Evolutionary conservation across 169 alveolate genomes (phyloP).

Genomic region (Cytauxzoon felis): DNA sequence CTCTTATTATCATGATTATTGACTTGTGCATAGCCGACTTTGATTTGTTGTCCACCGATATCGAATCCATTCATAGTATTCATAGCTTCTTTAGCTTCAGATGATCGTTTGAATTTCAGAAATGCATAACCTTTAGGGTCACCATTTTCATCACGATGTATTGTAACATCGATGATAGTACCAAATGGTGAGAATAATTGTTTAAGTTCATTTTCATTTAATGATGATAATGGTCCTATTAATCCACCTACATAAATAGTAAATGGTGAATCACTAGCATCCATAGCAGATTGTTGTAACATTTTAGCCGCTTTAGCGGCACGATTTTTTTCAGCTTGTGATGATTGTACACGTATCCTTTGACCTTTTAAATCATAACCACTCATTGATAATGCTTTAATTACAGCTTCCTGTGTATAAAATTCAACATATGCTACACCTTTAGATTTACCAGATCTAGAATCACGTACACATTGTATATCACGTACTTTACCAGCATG

Average conservation of each 20-base stretch:
- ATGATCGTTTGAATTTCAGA: slow-evolving; percentile 83
- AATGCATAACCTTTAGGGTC: slow-evolving; percentile 91
- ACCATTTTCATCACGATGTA: slow-evolving; percentile 84
- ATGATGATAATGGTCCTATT: slow-evolving; percentile 80
- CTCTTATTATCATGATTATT: slow-evolving; percentile 17
- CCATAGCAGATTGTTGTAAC: slow-evolving; percentile 72
- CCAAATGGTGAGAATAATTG: slow-evolving; percentile 93
- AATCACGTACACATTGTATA: slow-evolving; percentile 92
- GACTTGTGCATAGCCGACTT: slow-evolving; percentile 70
- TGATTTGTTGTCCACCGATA: slow-evolving; percentile 86
- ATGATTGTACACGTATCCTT: slow-evolving; percentile 89
- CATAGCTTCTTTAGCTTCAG: slow-evolving; percentile 94
- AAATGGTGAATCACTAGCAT: slow-evolving; percentile 85
- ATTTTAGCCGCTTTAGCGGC: slow-evolving; percentile 93
- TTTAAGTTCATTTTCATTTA: slow-evolving; percentile 85
- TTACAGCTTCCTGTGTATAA: slow-evolving; percentile 91
- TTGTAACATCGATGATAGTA: slow-evolving; percentile 86
- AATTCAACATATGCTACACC: slow-evolving; percentile 98
- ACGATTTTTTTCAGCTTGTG: slow-evolving; percentile 98
- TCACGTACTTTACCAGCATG: slow-evolving; percentile 96
- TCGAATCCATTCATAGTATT: slow-evolving; percentile 91
- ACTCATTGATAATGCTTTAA: slow-evolving; percentile 89
- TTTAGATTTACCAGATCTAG: slow-evolving; percentile 92
- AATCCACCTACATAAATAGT: slow-evolving; percentile 89
- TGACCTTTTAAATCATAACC: slow-evolving; percentile 89